Percentiles rank a stretch among this genome's conserved stretches.
Evolutionary conservation across 2,329 filamentous ascomycete genomes (phyloP).

Genomic region (Diaporthe citrichinensis): DNA sequence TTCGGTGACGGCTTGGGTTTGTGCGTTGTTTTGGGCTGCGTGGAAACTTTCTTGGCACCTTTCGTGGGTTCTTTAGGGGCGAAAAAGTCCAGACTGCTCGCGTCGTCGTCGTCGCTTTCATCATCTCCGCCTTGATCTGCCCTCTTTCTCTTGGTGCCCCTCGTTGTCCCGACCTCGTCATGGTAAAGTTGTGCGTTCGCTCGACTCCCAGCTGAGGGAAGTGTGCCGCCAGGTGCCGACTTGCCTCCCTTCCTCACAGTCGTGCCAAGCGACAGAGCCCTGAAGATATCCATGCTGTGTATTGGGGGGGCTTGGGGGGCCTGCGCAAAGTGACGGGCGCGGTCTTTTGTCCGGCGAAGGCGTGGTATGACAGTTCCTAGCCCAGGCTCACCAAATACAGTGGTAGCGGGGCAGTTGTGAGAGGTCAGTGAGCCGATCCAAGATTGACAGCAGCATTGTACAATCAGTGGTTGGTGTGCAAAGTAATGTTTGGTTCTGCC

Average conservation of each 20-base stretch:
- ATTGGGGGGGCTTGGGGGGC: not conserved
- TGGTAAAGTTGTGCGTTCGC: constrained; percentile 80
- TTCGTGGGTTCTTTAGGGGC: constrained; percentile 54
- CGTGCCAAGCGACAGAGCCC: constrained; percentile 78
- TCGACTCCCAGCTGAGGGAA: constrained; percentile 75
- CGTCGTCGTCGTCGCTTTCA: constrained; percentile 49
- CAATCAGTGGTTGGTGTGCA: not conserved
- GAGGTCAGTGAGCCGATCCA: not conserved
- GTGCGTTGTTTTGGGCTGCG: constrained; percentile 43
- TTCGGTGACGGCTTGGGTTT: constrained; percentile 49
- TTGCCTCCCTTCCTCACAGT: constrained; percentile 66
- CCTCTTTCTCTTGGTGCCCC: constrained; percentile 70
- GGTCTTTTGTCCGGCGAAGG: not conserved
- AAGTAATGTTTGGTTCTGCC: not conserved
- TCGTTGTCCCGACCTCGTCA: constrained; percentile 61
- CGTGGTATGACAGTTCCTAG: not conserved
- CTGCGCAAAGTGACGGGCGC: not conserved
- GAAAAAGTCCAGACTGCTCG: constrained; percentile 72
- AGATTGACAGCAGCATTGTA: not conserved
- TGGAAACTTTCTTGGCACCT: constrained; percentile 40
- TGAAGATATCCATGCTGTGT: constrained; percentile 77
- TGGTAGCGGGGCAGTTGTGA: not conserved
- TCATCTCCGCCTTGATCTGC: constrained; percentile 53
- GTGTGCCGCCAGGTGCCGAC: constrained; percentile 46
- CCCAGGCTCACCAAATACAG: not conserved